Percentiles rank a stretch among this genome's conserved stretches.
These are phyloP conservation scores for Ophiostoma australiae DNA, from an alignment of 2,329 filamentous ascomycete genomes.

Conservation along the genomic window DNA sequence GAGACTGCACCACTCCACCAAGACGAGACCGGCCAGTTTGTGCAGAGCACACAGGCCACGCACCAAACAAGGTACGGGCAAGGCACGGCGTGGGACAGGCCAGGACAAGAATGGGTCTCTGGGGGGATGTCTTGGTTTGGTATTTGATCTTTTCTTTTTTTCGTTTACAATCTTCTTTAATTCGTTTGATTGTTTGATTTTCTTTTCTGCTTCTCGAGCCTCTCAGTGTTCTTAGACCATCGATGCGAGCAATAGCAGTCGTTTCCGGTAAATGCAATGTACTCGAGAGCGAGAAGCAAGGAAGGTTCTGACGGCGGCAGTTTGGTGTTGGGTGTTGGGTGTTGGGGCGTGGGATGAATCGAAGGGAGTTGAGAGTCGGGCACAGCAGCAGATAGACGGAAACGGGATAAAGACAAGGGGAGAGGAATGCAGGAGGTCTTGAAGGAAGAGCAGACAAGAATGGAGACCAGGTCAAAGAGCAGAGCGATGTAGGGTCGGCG, in stretches of 20 bases:
- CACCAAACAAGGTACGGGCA: neutral
- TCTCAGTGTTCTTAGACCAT: neutral
- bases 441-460: neutral
- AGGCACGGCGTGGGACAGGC: slow-evolving; percentile 10
- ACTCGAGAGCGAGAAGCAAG: neutral
- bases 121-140: slow-evolving; percentile 8
- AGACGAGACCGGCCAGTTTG: slow-evolving; percentile 1
- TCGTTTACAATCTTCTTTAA: neutral
- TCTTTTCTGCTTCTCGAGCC: neutral
- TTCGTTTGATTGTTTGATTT: neutral
- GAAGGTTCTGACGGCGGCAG: neutral
- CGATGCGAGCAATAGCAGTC: neutral
- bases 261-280: neutral
- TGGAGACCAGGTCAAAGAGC: neutral
- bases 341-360: neutral
- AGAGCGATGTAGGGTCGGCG: neutral
- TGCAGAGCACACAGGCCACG: slow-evolving; percentile 5
- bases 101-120: slow-evolving; percentile 9
- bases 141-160: neutral
- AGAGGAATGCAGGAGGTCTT: neutral
- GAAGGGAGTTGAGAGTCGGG: neutral
- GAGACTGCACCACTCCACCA: slow-evolving; percentile 5
- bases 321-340: neutral
- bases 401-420: neutral
- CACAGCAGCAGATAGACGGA: neutral